These are phyloP conservation scores for Blastobotrys robertii DNA, from an alignment of 805 yeast species.

Conservation along the genomic window DNA sequence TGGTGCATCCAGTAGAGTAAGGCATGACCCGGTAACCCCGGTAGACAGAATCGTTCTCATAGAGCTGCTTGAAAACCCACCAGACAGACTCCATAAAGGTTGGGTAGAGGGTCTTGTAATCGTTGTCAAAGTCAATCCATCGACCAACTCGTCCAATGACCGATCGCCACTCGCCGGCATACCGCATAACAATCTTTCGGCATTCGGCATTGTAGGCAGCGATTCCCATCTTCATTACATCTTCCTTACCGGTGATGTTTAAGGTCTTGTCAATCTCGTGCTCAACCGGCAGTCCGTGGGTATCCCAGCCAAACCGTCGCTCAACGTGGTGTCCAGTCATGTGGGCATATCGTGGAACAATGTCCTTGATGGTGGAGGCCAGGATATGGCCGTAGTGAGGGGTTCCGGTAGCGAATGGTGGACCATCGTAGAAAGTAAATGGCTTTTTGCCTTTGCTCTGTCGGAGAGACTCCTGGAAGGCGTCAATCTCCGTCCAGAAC, in stretches of 20 bases:
- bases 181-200: slow-evolving; percentile 94
- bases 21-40: slow-evolving; percentile 98
- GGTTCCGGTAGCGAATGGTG: slow-evolving; percentile 99
- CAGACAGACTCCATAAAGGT: slow-evolving; percentile 96
- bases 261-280: slow-evolving; percentile 97
- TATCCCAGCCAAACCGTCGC: slow-evolving; percentile 99
- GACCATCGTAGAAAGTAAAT: slow-evolving; percentile 95
- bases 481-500: slow-evolving; percentile 85
- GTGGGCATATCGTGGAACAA: slow-evolving; percentile 94
- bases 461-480: slow-evolving; percentile 81
- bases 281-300: slow-evolving; percentile 98
- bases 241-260: slow-evolving; percentile 87
- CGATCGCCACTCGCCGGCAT: slow-evolving; percentile 88
- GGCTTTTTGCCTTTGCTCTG: slow-evolving; percentile 77
- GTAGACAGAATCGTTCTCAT: slow-evolving; percentile 79
- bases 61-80: slow-evolving; percentile 96
- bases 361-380: slow-evolving; percentile 95
- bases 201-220: slow-evolving; percentile 92
- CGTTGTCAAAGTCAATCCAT: slow-evolving; percentile 99
- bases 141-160: slow-evolving; percentile 94
- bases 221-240: slow-evolving; percentile 88
- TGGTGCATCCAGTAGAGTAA: slow-evolving; percentile 92
- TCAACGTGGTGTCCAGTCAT: slow-evolving; percentile 96
- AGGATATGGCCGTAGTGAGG: slow-evolving; percentile 98
- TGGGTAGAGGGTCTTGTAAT: slow-evolving; percentile 93